phyloP scores from a whole-genome alignment of 1,284 basidiomycete species.

The Ganoderma sp. region DNA sequence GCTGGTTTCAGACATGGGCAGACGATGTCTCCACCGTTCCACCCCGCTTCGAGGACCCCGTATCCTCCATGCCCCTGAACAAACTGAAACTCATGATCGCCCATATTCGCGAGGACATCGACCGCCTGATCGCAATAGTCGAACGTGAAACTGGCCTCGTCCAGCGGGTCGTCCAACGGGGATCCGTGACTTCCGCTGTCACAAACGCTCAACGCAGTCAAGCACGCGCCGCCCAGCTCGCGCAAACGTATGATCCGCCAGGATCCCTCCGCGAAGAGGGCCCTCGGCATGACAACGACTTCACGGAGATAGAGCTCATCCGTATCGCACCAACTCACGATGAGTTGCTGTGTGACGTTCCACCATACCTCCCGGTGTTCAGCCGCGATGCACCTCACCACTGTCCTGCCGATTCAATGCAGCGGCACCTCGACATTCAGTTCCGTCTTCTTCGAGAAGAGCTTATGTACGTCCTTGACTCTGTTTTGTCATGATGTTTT shows the following conservation, averaged over 20 bases:
- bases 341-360: conserved; percentile 41
- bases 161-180: conserved; percentile 34
- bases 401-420: conserved; percentile 40
- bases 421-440: conserved; percentile 47
- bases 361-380: conserved; percentile 47
- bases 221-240: conserved; percentile 33
- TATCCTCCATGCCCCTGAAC: conserved; percentile 33
- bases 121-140: conserved; percentile 54
- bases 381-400: conserved; percentile 49
- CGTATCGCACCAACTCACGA: conserved; percentile 46
- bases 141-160: conserved; percentile 45
- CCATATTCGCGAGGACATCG: conserved; percentile 48
- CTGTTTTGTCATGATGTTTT: background rate
- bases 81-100: conserved; percentile 47
- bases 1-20: conserved; percentile 57
- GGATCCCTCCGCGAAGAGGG: conserved; percentile 50
- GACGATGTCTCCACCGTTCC: conserved; percentile 44
- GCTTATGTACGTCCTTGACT: conserved; percentile 38
- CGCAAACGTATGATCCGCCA: conserved; percentile 37
- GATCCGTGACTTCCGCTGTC: conserved; percentile 42
- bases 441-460: conserved; percentile 51
- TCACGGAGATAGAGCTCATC: conserved; percentile 42
- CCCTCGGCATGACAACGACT: conserved; percentile 52
- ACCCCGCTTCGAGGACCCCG: conserved; percentile 46
- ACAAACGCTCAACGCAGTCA: conserved; percentile 30